Conservation (phyloP, 2,329 filamentous ascomycete genomes). For the Verticillium tricorpus region DNA sequence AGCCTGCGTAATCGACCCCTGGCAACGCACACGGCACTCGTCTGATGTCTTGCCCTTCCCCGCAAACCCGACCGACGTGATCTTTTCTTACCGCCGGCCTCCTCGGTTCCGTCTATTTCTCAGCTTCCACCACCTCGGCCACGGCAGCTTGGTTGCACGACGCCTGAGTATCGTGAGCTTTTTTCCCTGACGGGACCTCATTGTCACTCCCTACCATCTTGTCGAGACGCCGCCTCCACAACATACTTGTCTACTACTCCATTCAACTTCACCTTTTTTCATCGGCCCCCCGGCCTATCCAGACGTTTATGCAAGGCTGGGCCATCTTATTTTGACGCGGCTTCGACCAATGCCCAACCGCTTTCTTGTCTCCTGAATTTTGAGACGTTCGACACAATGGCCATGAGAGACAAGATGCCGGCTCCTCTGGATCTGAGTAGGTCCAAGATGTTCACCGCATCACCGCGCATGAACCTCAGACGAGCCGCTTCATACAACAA, state of each 20-base stretch:
- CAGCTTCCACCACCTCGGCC: neutral
- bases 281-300: neutral
- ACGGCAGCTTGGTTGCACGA: neutral
- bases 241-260: neutral
- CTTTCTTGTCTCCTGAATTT: neutral
- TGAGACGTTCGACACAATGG: constrained; percentile 5
- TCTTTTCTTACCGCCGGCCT: neutral
- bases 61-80: neutral
- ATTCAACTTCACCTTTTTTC: neutral
- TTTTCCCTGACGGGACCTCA: neutral
- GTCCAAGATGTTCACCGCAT: constrained; percentile 46
- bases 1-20: neutral
- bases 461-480: constrained; percentile 55
- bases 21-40: neutral
- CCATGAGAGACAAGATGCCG: constrained; percentile 31
- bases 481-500: constrained; percentile 51
- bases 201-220: neutral
- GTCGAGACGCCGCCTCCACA: neutral
- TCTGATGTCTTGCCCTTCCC: constrained; percentile 1
- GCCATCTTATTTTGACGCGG: neutral
- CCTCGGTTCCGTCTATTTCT: neutral
- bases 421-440: constrained; percentile 40
- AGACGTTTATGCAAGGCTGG: neutral
- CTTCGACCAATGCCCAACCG: neutral
- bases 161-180: neutral